These are phyloP conservation scores for Pythium sukuiense DNA, from an alignment of 352 stramenopile genomes.

Conservation along the genomic window DNA sequence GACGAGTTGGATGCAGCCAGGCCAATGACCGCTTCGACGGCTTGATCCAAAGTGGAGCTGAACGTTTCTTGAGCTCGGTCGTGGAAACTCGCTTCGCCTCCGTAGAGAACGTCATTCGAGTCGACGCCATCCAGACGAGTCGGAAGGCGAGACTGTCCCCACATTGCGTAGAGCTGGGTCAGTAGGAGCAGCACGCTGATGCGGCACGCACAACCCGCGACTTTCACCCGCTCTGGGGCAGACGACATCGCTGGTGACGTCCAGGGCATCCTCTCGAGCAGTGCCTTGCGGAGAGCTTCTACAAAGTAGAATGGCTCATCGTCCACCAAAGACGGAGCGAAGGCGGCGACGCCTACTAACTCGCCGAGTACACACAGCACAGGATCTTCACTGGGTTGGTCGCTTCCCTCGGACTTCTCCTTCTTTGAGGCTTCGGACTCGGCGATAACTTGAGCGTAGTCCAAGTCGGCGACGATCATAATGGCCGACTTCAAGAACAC, in stretches of 20 bases:
- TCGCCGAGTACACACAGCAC: constrained; percentile 36
- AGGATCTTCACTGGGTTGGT: neutral
- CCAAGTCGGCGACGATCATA: constrained; percentile 69
- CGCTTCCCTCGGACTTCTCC: neutral
- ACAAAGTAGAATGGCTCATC: constrained; percentile 89
- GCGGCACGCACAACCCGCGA: constrained; percentile 27
- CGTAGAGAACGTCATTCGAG: constrained; percentile 87
- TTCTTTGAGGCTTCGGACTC: neutral
- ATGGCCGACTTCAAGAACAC: constrained; percentile 82
- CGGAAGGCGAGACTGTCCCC: constrained; percentile 50
- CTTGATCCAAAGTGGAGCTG: constrained; percentile 49
- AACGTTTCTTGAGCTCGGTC: constrained; percentile 51
- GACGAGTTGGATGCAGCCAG: neutral
- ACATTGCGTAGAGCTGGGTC: constrained; percentile 58
- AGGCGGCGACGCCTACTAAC: constrained; percentile 70
- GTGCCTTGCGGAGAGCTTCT: constrained; percentile 64
- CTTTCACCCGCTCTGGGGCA: constrained; percentile 5
- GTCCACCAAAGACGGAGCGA: constrained; percentile 72
- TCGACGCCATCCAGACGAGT: constrained; percentile 51
- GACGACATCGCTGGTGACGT: neutral
- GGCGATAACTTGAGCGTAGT: constrained; percentile 24
- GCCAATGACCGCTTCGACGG: constrained; percentile 38
- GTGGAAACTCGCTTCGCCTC: constrained; percentile 52
- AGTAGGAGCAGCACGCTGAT: constrained; percentile 47
- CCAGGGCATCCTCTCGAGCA: constrained; percentile 56